These are phyloP conservation scores for Sicyos edulis DNA, from an alignment of 306 rosid genomes.

Conservation along the genomic window DNA sequence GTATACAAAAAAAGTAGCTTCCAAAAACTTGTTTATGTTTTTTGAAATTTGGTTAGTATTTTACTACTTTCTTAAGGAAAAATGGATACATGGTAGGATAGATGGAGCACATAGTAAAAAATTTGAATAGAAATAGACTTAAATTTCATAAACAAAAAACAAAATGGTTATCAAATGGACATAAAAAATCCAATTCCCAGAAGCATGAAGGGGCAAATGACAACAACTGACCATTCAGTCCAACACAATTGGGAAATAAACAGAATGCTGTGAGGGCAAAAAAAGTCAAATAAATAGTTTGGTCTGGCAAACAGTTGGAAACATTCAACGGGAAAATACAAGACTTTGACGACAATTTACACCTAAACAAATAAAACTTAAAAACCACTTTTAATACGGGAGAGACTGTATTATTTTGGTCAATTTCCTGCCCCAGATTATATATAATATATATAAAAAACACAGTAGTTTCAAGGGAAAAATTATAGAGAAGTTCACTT, in stretches of 20 bases:
- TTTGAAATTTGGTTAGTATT: too few species aligned
- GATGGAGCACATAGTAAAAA: too few species aligned
- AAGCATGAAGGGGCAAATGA: background rate
- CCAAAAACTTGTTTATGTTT: too few species aligned
- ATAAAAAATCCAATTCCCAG: background rate
- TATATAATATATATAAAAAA: background rate
- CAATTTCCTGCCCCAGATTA: conserved; percentile 34
- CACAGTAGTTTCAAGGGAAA: conserved; percentile 23
- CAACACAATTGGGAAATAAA: background rate
- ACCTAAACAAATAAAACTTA: conserved; percentile 10
- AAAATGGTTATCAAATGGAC: too few species aligned
- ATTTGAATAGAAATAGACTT: too few species aligned
- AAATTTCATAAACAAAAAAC: too few species aligned
- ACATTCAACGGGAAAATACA: conserved; percentile 8
- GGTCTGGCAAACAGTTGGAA: conserved; percentile 1
- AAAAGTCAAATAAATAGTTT: conserved; percentile 1
- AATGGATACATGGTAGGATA: too few species aligned
- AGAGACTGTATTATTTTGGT: conserved; percentile 13
- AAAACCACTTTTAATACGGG: conserved; percentile 16
- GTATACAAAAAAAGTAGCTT: too few species aligned
- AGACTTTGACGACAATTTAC: conserved; percentile 19
- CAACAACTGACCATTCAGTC: background rate
- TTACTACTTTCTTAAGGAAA: too few species aligned
- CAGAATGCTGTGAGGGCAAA: background rate
- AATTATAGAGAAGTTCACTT: conserved; percentile 49